Percentiles rank a stretch among this genome's conserved stretches.
Conservation (phyloP, 2,329 filamentous ascomycete species). For the Claviceps fusiformis region DNA sequence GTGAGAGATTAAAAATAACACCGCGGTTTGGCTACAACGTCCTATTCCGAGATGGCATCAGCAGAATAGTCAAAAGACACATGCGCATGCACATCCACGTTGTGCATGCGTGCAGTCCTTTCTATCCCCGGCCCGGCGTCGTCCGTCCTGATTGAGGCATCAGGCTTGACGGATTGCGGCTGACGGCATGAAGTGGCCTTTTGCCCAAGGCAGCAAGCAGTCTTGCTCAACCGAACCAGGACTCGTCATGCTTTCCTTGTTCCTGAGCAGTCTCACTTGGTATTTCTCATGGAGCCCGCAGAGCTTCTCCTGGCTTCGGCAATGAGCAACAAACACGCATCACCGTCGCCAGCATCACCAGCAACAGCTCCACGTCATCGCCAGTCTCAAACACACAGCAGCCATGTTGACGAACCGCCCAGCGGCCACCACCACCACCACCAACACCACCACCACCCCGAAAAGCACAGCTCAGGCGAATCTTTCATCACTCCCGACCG, state of each 20-base stretch:
- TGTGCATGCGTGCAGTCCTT: no score
- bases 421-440: background rate
- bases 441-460: background rate
- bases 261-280: background rate
- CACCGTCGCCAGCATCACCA: background rate
- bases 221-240: background rate
- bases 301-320: background rate
- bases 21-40: no score
- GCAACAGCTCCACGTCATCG: background rate
- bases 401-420: background rate
- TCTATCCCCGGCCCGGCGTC: no score
- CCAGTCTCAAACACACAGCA: background rate
- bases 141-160: no score
- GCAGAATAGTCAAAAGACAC: no score
- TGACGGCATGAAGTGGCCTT: background rate
- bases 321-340: background rate
- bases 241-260: background rate
- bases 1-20: no score
- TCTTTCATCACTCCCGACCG: conserved; percentile 37
- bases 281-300: background rate
- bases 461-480: background rate
- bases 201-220: background rate
- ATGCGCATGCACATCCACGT: no score
- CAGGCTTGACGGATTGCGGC: background rate
- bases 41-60: no score